Evolutionary conservation across 768 basidiomycete genomes (phyloP).

Genomic region (Boletus pseudo-olivaceus): DNA sequence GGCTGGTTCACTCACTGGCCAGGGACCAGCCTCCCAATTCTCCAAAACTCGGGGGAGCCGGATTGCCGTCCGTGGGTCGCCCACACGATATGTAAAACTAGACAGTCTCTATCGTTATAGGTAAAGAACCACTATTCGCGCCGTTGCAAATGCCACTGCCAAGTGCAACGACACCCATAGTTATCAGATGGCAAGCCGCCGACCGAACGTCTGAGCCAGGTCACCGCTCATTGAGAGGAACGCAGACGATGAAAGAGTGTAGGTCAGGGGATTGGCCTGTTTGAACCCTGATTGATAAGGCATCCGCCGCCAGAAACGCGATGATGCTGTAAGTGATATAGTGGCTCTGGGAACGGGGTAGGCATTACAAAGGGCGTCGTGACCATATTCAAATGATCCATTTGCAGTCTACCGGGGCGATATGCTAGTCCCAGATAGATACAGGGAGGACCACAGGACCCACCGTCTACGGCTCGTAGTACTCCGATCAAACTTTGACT

Average conservation of each 20-base stretch:
- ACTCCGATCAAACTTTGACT: neutral
- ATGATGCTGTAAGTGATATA: neutral
- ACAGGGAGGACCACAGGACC: neutral
- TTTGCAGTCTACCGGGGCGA: neutral
- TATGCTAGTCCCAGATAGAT: neutral
- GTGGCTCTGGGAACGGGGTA: neutral
- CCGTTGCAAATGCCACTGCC: constrained; percentile 40
- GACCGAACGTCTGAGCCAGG: neutral
- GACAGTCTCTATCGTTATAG: too few relatives aligned
- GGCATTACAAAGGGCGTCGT: neutral
- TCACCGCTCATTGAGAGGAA: too few relatives aligned
- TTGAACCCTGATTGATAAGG: neutral
- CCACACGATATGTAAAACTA: neutral
- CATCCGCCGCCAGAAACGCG: neutral
- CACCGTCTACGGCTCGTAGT: neutral
- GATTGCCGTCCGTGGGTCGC: too few relatives aligned
- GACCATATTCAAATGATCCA: neutral
- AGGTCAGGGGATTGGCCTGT: constrained; percentile 24
- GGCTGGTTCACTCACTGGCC: neutral
- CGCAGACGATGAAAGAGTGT: constrained; percentile 22
- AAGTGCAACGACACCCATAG: constrained; percentile 34
- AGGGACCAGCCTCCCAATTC: neutral
- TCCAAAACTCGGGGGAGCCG: too few relatives aligned
- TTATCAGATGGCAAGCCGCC: constrained; percentile 5
- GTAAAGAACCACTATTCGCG: constrained; percentile 20